Evolutionary conservation across 345 rosid species (phyloP).

Genomic region (Camelina sativa): DNA sequence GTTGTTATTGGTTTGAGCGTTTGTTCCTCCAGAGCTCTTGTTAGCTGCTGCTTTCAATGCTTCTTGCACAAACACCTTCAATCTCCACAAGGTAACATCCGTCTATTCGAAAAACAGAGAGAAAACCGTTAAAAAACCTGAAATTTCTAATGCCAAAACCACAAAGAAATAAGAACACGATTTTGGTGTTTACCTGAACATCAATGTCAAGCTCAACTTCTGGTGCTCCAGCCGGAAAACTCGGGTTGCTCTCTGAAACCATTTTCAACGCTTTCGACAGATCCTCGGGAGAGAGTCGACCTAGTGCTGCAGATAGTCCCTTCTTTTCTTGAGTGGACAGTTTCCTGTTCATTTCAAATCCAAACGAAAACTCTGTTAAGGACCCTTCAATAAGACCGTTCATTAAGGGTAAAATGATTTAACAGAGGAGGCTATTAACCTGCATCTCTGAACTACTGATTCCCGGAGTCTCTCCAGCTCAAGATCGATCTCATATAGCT

Average conservation of each 20-base stretch:
- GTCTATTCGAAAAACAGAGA: conserved; percentile 46
- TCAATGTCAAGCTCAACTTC: conserved; percentile 82
- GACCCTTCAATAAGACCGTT: not conserved
- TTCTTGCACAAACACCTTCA: conserved; percentile 74
- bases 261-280: conserved; percentile 69
- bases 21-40: conserved; percentile 46
- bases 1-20: conserved; percentile 48
- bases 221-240: conserved; percentile 61
- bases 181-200: conserved; percentile 55
- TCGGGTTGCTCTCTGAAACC: conserved; percentile 72
- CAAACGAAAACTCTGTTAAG: conserved; percentile 1
- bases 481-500: conserved; percentile 68
- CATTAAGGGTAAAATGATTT: conserved; percentile 13
- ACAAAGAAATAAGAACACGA: not conserved
- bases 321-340: conserved; percentile 71
- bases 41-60: conserved; percentile 57
- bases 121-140: not conserved
- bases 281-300: conserved; percentile 64
- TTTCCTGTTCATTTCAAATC: conserved; percentile 50
- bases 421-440: conserved; percentile 44
- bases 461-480: conserved; percentile 65
- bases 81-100: conserved; percentile 71
- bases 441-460: conserved; percentile 67
- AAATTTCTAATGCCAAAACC: not conserved
- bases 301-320: conserved; percentile 61